These are phyloP conservation scores for Aurinia saxatilis DNA, from an alignment of 345 rosid species.

Conservation along the genomic window DNA sequence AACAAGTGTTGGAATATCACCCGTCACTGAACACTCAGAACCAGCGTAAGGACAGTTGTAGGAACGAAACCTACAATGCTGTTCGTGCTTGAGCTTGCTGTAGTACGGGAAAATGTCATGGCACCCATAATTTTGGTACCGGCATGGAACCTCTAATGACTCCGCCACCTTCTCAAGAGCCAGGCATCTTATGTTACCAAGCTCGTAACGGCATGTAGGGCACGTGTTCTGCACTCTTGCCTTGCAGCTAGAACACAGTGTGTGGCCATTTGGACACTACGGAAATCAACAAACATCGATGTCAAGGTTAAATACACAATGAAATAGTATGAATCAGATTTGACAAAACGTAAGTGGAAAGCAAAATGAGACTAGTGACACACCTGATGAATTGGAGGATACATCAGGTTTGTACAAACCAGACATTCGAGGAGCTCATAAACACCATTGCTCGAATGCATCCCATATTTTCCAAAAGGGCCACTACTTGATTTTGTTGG, in stretches of 20 bases:
- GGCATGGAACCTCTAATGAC: constrained; percentile 77
- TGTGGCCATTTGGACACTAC: constrained; percentile 88
- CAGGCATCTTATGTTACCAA: constrained; percentile 87
- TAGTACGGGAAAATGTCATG: constrained; percentile 72
- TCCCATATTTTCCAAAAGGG: constrained; percentile 41
- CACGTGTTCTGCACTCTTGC: constrained; percentile 62
- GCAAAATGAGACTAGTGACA: not conserved
- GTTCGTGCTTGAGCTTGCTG: constrained; percentile 78
- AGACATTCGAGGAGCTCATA: constrained; percentile 82
- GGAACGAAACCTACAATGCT: constrained; percentile 61
- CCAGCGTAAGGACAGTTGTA: constrained; percentile 88
- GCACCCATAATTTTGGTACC: constrained; percentile 63
- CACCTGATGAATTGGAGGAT: constrained; percentile 89
- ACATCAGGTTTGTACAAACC: constrained; percentile 68
- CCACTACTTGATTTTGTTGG: constrained; percentile 39
- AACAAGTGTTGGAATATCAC: constrained; percentile 64
- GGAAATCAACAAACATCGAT: not conserved
- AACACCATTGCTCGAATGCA: constrained; percentile 49
- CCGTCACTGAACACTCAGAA: constrained; percentile 71
- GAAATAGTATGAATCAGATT: not conserved
- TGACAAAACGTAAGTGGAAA: not conserved
- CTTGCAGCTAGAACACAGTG: constrained; percentile 74
- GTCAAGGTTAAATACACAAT: not conserved
- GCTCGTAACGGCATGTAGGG: constrained; percentile 81
- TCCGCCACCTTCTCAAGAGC: constrained; percentile 84